These are phyloP conservation scores for Trypanosoma grayi DNA, from an alignment of 208 protist species.

Conservation along the genomic window DNA sequence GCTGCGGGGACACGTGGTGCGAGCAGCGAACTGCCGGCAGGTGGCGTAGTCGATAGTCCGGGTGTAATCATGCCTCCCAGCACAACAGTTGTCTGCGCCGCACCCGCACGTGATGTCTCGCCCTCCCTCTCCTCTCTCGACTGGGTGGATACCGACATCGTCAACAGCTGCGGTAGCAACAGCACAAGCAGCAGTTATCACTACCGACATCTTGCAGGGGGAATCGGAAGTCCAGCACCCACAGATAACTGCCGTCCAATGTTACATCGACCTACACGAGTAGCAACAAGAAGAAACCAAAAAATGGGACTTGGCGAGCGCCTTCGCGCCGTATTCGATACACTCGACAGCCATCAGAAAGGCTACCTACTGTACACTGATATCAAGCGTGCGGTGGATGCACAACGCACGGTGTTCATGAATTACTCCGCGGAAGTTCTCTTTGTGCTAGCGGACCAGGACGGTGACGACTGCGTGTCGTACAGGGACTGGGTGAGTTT, in stretches of 20 bases:
- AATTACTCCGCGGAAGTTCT: slow-evolving; percentile 32
- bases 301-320: background rate
- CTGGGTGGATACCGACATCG: background rate
- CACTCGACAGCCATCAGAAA: slow-evolving; percentile 19
- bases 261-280: too few relatives aligned
- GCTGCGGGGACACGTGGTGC: background rate
- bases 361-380: slow-evolving; percentile 33
- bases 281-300: too few relatives aligned
- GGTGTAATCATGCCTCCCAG: background rate
- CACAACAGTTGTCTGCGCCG: background rate
- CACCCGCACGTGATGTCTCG: background rate
- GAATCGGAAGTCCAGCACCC: background rate
- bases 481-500: slow-evolving; percentile 59
- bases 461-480: slow-evolving; percentile 44
- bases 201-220: background rate
- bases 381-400: slow-evolving; percentile 8
- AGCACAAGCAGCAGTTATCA: background rate
- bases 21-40: background rate
- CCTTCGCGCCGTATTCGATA: slow-evolving; percentile 22
- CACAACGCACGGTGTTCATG: background rate
- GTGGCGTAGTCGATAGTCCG: background rate
- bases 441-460: slow-evolving; percentile 43
- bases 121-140: background rate
- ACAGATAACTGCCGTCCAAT: too few relatives aligned
- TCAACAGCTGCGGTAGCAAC: background rate